Evolutionary conservation across 1,139 yeast species (phyloP), one percentile per base, ranked within the genome.

Genomic region (Geotrichum citri-aurantii): DNA sequence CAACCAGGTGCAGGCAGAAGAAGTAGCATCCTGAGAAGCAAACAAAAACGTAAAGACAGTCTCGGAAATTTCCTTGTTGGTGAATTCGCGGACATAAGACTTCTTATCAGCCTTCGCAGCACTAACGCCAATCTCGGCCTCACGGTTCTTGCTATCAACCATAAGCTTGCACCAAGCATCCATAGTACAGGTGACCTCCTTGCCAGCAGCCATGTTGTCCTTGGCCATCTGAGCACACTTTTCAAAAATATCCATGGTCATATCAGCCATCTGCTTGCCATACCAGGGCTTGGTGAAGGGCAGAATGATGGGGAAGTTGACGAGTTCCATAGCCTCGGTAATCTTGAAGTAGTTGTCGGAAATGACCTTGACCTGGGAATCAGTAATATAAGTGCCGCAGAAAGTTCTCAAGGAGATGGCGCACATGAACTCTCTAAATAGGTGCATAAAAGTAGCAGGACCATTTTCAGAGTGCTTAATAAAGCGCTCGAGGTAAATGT

Each of bases 231-330:
- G 91, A 47, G 99, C 96, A 77, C 98, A 92, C 42, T 75, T 76
- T 69, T 85, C 97, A 68, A 93, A 91, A 68, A 89, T 85, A 69
- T 83, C 85, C 97, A 93, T 92, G 46, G 97, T 90, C 77, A 86
- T 83, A 73, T 93, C 96, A 59, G 97, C 96, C 68, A 92, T 87
- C 71, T 81, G 84, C 78, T 88, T 87, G 66, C 99, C 99, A 75
- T 92, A 90, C 99, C 99, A 93, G 50, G 98, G 87, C 77, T 91
- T 93, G 64, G 99, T 91, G 79, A 81, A 93, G 37, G 99, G 99
- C 60, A 93, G 74, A 63, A 93, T 92, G 68, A 93, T 88, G 64
- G 99, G 99, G 83, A 93, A 93, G 78, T 93, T 93, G 65, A 93
- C 99, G 68, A 93, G 82, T 76, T 93, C 99, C 71, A 93, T 80